phyloP scores from a whole-genome alignment of 2,329 filamentous ascomycete species.

The Colletotrichum noveboracense region DNA sequence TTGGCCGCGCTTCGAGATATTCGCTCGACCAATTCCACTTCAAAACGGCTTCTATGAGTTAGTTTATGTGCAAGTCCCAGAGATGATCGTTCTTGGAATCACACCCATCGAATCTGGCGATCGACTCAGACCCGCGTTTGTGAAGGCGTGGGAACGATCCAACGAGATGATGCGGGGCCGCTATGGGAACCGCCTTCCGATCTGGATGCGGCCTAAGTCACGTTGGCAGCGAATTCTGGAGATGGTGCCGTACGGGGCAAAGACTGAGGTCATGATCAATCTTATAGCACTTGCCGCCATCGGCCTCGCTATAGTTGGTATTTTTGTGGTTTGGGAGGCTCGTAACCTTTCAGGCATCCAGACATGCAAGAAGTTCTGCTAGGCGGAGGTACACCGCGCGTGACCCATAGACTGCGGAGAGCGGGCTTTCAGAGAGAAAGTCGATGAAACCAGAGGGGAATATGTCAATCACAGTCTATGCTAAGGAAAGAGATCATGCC shows the following conservation, averaged over 20 bases:
- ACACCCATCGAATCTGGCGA: neutral
- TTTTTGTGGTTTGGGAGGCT: neutral
- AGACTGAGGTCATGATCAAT: neutral
- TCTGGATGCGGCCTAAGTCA: neutral
- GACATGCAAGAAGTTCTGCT: neutral
- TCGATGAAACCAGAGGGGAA: fast-evolving
- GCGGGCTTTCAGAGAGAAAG: neutral
- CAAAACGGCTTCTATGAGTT: neutral
- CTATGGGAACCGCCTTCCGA: neutral
- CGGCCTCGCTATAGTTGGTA: neutral
- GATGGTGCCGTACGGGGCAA: neutral
- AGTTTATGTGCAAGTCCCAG: neutral
- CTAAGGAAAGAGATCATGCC: neutral
- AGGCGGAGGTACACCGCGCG: neutral
- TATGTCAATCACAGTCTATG: neutral
- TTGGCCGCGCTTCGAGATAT: neutral
- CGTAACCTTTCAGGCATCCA: neutral
- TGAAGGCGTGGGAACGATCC: neutral
- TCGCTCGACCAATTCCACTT: neutral
- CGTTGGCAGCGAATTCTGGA: neutral
- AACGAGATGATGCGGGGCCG: neutral
- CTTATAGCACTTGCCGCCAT: neutral
- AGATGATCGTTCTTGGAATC: neutral
- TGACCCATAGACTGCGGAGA: fast-evolving
- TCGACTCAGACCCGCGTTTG: neutral